phyloP scores from a whole-genome alignment of 2,329 filamentous ascomycete genomes.

The Scolecobasidium constrictum region DNA sequence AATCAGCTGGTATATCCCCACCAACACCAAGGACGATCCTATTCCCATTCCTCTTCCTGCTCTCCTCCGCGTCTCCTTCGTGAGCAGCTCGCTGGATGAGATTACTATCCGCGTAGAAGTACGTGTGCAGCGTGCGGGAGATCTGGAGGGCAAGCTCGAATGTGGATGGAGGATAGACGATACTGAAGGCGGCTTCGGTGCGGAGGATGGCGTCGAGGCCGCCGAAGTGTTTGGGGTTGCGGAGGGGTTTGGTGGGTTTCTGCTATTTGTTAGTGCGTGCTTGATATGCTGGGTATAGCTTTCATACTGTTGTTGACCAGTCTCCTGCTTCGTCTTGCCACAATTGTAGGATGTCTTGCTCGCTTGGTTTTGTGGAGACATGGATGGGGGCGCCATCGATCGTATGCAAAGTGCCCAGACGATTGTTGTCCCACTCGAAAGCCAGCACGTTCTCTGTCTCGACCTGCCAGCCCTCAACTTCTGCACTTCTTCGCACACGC shows the following conservation, averaged over 20 bases:
- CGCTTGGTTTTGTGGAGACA: too few species aligned
- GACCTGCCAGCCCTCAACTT: background rate
- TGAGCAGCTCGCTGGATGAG: too few species aligned
- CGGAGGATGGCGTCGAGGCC: constrained; percentile 43
- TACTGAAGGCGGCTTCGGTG: constrained; percentile 33
- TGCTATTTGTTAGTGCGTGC: background rate
- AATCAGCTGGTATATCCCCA: background rate
- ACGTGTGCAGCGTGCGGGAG: constrained; percentile 47
- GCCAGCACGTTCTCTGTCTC: constrained; percentile 31
- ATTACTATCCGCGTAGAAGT: constrained; percentile 42
- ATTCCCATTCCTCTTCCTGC: background rate
- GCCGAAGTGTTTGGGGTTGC: constrained; percentile 30
- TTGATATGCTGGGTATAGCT: too few species aligned
- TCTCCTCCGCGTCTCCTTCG: background rate
- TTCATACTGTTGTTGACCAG: constrained; percentile 2
- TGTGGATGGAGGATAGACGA: constrained; percentile 23
- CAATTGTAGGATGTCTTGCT: too few species aligned
- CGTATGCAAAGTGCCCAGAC: constrained; percentile 42
- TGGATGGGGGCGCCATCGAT: constrained; percentile 36
- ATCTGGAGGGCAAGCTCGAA: constrained; percentile 38
- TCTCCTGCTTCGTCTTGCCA: background rate
- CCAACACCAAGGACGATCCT: background rate
- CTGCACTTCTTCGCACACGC: constrained; percentile 20
- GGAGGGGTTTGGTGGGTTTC: background rate
- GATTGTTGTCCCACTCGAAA: constrained; percentile 26